Evolutionary conservation across 1,139 yeast genomes (phyloP).

Genomic region (Protomyces pachydermus): DNA sequence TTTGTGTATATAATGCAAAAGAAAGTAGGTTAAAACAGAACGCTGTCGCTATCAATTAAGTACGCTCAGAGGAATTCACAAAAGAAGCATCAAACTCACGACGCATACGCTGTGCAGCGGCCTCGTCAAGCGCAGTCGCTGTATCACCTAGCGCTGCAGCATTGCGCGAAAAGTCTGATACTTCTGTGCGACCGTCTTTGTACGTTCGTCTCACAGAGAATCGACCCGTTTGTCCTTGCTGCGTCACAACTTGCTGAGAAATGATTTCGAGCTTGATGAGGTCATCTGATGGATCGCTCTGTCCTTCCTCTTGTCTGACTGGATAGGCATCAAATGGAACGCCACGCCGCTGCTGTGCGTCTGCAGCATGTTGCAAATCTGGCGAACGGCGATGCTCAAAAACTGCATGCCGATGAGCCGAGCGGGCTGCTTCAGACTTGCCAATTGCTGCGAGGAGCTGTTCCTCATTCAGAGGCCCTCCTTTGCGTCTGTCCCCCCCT

Average conservation of each 20-base stretch:
- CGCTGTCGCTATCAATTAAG: background rate
- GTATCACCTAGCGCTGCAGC: background rate
- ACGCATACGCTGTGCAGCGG: background rate
- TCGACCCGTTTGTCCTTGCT: background rate
- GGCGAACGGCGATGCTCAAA: background rate
- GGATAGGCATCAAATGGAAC: constrained; percentile 21
- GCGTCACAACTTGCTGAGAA: background rate
- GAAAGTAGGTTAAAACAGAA: background rate
- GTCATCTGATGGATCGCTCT: background rate
- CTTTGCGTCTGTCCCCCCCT: background rate
- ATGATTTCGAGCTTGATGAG: background rate
- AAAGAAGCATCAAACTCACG: background rate
- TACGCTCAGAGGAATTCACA: background rate
- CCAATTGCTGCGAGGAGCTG: background rate
- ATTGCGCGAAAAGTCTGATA: background rate
- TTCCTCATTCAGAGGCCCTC: background rate
- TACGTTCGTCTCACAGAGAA: background rate
- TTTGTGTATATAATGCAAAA: no score
- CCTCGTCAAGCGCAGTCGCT: background rate
- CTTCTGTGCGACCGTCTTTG: background rate
- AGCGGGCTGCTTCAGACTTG: background rate
- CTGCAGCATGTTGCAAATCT: constrained; percentile 13
- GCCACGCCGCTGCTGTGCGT: constrained; percentile 22
- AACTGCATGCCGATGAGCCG: background rate
- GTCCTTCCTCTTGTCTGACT: background rate